phyloP scores from a whole-genome alignment of 140 eudicot genomes.

The Flaveria floridana region DNA sequence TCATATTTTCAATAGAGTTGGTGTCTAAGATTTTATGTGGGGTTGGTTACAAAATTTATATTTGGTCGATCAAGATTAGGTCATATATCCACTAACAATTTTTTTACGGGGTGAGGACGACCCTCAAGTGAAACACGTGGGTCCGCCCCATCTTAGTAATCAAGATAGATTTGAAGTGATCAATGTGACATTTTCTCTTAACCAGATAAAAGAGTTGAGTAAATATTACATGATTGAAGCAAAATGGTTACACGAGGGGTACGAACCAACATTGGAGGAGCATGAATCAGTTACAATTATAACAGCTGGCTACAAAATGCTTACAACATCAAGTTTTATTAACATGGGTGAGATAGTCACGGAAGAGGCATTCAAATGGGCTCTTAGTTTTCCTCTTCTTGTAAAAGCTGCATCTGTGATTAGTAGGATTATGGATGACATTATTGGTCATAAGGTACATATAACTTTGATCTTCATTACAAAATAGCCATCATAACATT shows the following conservation, averaged over 20 bases:
- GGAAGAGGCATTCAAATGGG: slow-evolving; percentile 16
- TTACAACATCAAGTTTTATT: not conserved
- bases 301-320: not conserved
- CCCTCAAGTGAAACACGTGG: too few species aligned
- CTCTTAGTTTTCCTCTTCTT: not conserved
- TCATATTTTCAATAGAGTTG: too few species aligned
- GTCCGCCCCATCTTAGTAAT: too few species aligned
- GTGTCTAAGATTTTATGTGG: too few species aligned
- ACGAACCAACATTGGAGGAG: slow-evolving; percentile 4
- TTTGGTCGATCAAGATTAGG: too few species aligned
- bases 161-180: not conserved
- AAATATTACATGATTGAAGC: slow-evolving; percentile 11
- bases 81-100: too few species aligned
- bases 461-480: not conserved
- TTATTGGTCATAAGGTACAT: not conserved
- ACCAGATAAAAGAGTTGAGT: not conserved
- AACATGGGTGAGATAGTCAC: not conserved
- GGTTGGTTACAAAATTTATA: too few species aligned
- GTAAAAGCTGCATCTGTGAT: not conserved
- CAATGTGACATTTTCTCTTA: not conserved
- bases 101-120: too few species aligned
- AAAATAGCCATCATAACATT: not conserved
- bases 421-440: slow-evolving; percentile 10
- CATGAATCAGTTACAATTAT: not conserved
- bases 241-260: not conserved